These are phyloP conservation scores for Melocanna baccifera DNA, from an alignment of 176 grass and related monocot species.

Conservation along the genomic window DNA sequence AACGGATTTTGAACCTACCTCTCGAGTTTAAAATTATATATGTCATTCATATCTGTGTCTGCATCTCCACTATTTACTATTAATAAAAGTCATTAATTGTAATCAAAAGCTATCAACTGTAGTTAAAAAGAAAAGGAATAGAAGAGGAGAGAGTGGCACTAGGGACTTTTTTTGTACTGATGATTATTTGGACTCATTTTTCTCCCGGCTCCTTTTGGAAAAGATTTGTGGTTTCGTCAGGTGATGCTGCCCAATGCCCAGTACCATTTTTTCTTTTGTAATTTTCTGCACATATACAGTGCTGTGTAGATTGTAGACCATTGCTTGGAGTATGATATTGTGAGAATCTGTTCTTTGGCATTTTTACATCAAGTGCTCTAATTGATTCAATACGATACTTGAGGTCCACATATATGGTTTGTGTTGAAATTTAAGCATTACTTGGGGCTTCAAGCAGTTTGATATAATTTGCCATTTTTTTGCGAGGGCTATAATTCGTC, in stretches of 20 bases:
- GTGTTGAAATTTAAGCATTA: background rate
- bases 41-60: no score
- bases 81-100: no score
- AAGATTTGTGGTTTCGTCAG: slow-evolving; percentile 2
- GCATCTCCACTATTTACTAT: no score
- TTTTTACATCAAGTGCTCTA: background rate
- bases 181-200: no score
- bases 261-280: background rate
- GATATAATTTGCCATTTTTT: background rate
- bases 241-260: background rate
- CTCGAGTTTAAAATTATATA: no score
- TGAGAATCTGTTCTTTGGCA: background rate
- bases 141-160: no score
- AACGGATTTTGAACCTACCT: no score
- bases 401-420: background rate
- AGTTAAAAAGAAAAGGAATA: no score
- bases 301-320: background rate
- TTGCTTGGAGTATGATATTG: background rate
- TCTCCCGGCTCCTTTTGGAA: no score
- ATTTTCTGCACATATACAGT: background rate
- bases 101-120: no score
- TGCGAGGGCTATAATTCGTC: background rate
- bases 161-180: no score
- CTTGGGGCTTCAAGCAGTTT: background rate
- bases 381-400: background rate